Percentiles rank a stretch among this genome's conserved stretches.
Conservation (phyloP, 225 moss, liverwort and hornwort species). For the Rhytidiadelphus loreus region DNA sequence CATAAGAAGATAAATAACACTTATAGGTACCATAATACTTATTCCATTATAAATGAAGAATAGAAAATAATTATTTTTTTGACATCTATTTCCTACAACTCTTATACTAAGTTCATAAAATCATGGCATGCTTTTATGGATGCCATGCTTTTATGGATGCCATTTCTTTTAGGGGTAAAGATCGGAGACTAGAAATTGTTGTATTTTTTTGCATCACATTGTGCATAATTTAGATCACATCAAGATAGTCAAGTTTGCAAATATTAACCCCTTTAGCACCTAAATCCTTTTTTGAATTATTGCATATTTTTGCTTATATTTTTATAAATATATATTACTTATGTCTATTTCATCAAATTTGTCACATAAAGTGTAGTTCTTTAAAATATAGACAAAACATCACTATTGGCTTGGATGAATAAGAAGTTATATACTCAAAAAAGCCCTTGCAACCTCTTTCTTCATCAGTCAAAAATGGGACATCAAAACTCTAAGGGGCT, state of each 20-base stretch:
- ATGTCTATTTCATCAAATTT: too few relatives aligned
- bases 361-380: too few relatives aligned
- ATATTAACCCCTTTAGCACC: too few relatives aligned
- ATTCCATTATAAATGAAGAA: not conserved
- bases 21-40: too few relatives aligned
- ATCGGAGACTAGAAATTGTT: not conserved
- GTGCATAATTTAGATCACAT: not conserved
- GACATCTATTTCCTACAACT: too few relatives aligned
- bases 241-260: not conserved
- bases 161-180: not conserved
- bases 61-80: not conserved
- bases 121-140: too few relatives aligned
- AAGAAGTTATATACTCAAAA: accelerated
- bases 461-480: not conserved
- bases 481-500: not conserved
- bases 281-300: too few relatives aligned
- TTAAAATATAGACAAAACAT: too few relatives aligned
- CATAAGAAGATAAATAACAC: not conserved
- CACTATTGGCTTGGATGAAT: too few relatives aligned
- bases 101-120: not conserved
- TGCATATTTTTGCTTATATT: too few relatives aligned
- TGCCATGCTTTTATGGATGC: too few relatives aligned
- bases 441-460: not conserved
- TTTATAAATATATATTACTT: too few relatives aligned
- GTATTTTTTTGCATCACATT: not conserved